Conservation (phyloP, 176 grass and related monocot species). For the Carex pumila region DNA sequence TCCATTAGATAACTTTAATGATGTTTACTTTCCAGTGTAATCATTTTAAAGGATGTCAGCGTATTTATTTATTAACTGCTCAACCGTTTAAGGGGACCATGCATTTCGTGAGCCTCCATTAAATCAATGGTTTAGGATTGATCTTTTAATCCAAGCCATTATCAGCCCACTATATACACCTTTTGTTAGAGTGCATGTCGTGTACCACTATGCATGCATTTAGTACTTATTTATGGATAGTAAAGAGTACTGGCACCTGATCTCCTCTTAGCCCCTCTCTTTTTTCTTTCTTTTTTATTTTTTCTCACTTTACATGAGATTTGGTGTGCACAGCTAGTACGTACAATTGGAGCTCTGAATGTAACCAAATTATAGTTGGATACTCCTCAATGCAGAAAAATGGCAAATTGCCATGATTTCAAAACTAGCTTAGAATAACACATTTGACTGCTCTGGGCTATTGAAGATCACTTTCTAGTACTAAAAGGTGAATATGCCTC, state of each 20-base stretch:
- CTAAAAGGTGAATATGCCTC: constrained; percentile 4
- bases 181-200: not conserved
- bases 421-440: not conserved
- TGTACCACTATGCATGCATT: not conserved
- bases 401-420: not conserved
- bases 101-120: not conserved
- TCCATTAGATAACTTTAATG: not conserved
- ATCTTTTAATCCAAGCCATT: constrained; percentile 3
- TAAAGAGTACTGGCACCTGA: not conserved
- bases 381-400: not conserved
- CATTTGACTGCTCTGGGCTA: not conserved
- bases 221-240: not conserved
- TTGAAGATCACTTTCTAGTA: not conserved
- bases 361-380: not conserved
- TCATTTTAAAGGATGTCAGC: not conserved
- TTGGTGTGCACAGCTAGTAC: not conserved
- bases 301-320: not conserved
- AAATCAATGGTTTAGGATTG: constrained; percentile 3
- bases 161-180: constrained; percentile 11
- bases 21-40: not conserved
- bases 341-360: not conserved
- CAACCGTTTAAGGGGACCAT: constrained; percentile 4
- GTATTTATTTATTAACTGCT: not conserved
- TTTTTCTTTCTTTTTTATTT: not conserved
- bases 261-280: not conserved